Evolutionary conservation across 768 basidiomycete species (phyloP), one percentile per base, ranked within the genome.

Genomic region (Amanita pallidorosea): DNA sequence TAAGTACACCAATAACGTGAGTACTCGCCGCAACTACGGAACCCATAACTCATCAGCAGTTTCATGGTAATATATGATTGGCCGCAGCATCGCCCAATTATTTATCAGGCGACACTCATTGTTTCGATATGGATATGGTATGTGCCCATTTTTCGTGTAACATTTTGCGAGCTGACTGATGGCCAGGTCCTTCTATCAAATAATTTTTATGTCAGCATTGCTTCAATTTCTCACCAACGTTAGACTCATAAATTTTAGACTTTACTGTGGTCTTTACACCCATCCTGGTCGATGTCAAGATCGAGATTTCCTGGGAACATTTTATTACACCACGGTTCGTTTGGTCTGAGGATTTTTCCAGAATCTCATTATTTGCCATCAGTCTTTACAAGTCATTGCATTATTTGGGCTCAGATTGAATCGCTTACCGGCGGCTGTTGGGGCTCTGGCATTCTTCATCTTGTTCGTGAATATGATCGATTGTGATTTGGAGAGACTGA

Each of bases 331-430:
- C 17, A 70, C 70, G 51, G 72, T 73, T 25, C 33, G 63, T 56
- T 46, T 17, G 18, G 17, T 17, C 45, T 36, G 20, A 33, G 31
- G 41, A 22, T 29, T 45, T 12, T 35, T 20, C 12, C 37, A 36
- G 45, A 27, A 47, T 23, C 47, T 57, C 13, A 40, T 45, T 36
- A n/a, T 18, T 18, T 4, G 25, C 29, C 25, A 34, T 15, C 48
- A 72, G 67, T 74, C 72, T 3, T 61, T 83, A 5, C 81, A 81
- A 66, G 83, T 81, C 1, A 79, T 88, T 40, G 83, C 78, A 1
- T 65, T 88, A 9, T 88, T 88, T 56, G 85, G 85, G 18, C 61
- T 88, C 51, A 77, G 79, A 57, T 61, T 83, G 56, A 77, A 83
- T 53, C 73, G 85, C 29, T 69, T 85, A 44, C 73, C 85, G n/a